Percentiles rank a stretch among this genome's conserved stretches.
Evolutionary conservation across 768 basidiomycete genomes (phyloP).

Genomic region (Boletales sp.): DNA sequence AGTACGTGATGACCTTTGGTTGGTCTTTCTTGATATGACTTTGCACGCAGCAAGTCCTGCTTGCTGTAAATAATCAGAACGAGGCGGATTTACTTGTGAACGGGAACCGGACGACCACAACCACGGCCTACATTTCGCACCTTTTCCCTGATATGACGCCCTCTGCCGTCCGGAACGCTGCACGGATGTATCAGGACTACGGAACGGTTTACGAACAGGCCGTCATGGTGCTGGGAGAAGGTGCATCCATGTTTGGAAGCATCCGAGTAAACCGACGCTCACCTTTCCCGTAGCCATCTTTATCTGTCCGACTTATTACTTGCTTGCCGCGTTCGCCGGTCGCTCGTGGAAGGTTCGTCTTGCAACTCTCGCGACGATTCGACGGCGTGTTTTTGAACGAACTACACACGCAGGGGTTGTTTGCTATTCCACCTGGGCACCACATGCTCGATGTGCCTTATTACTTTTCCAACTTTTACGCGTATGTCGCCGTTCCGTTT

Average conservation of each 20-base stretch:
- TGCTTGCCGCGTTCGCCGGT: constrained; percentile 30
- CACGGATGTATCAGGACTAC: constrained; percentile 26
- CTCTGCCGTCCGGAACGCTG: constrained; percentile 23
- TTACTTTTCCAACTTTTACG: constrained; percentile 33
- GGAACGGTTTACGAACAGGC: constrained; percentile 35
- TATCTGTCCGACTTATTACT: constrained; percentile 33
- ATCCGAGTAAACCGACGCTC: too few relatives aligned
- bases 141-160: constrained; percentile 40
- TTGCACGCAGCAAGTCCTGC: constrained; percentile 21
- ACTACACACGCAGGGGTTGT: constrained; percentile 21
- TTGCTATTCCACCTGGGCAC: constrained; percentile 28
- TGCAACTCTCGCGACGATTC: constrained; percentile 13
- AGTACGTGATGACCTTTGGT: constrained; percentile 23
- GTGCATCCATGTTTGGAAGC: constrained; percentile 22
- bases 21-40: background rate
- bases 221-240: constrained; percentile 37
- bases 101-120: constrained; percentile 15
- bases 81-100: constrained; percentile 32
- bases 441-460: constrained; percentile 35
- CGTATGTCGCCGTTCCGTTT: too few relatives aligned
- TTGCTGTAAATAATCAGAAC: constrained; percentile 25
- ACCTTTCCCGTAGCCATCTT: constrained; percentile 27
- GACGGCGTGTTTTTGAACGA: too few relatives aligned
- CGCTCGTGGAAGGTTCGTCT: constrained; percentile 32
- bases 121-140: constrained; percentile 22